A percentile compares a stretch with the other conserved stretches of the same genome.
phyloP scores from a whole-genome alignment of 208 protist species.

The Acanthamoeba triangularis region DNA sequence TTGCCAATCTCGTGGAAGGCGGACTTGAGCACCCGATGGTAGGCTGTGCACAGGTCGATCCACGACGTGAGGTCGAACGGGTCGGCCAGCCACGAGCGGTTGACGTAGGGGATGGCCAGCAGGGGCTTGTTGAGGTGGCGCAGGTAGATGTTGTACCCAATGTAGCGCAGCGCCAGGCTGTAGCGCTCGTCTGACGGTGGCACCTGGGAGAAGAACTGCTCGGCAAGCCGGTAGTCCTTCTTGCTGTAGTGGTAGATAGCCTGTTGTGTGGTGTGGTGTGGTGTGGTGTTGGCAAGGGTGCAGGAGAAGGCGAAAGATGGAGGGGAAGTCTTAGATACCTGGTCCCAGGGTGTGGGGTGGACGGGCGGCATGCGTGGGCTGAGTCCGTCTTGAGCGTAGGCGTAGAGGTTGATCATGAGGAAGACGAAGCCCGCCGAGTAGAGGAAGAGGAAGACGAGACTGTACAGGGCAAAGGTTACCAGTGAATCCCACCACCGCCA shows the following conservation, averaged over 20 bases:
- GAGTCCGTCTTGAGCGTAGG: not conserved
- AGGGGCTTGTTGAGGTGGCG: constrained; percentile 63
- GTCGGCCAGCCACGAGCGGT: constrained; percentile 41
- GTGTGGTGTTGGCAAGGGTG: too few relatives aligned
- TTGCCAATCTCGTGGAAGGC: constrained; percentile 34
- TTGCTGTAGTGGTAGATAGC: constrained; percentile 42
- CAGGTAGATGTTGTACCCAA: constrained; percentile 63
- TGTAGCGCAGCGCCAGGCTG: constrained; percentile 50
- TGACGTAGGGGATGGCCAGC: constrained; percentile 62
- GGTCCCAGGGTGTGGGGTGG: constrained; percentile 42
- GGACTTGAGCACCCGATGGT: not conserved
- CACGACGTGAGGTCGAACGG: constrained; percentile 47
- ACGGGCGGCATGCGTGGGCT: not conserved
- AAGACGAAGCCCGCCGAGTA: constrained; percentile 31
- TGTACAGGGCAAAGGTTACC: constrained; percentile 34
- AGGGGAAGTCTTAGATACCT: not conserved
- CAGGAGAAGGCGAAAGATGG: not conserved
- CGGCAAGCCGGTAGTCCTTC: constrained; percentile 43
- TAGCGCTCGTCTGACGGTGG: constrained; percentile 51
- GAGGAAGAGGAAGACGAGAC: constrained; percentile 38
- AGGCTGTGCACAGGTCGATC: constrained; percentile 42
- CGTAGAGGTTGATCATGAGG: constrained; percentile 60
- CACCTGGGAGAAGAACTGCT: constrained; percentile 74
- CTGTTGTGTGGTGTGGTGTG: not conserved
- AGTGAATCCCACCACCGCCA: constrained; percentile 6